phyloP scores from a whole-genome alignment of 495 filamentous ascomycete genomes.

The Copromyces sp. region DNA sequence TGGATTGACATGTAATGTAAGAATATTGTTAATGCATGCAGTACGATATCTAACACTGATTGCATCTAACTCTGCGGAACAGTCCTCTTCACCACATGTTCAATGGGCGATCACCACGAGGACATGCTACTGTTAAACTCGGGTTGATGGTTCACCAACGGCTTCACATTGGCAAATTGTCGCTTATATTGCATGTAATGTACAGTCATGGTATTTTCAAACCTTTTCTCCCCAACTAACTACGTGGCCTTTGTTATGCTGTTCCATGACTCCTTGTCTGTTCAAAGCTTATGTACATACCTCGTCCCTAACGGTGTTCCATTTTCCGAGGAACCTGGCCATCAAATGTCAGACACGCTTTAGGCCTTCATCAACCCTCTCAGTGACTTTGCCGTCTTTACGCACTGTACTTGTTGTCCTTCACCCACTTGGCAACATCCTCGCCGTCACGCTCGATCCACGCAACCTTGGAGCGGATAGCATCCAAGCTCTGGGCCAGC shows the following conservation, averaged over 20 bases:
- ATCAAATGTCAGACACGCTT: constrained; percentile 9
- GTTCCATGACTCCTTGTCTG: not conserved
- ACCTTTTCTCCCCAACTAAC: not conserved
- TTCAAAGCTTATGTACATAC: not conserved
- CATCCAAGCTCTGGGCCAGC: constrained; percentile 52
- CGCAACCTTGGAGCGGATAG: constrained; percentile 47
- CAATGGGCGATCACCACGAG: not conserved
- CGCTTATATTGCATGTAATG: not conserved
- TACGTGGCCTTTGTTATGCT: not conserved
- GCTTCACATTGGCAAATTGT: not conserved
- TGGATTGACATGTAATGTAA: too few species aligned
- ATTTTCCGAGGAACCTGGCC: constrained; percentile 1
- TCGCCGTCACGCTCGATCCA: constrained; percentile 49
- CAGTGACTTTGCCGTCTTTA: constrained; percentile 1
- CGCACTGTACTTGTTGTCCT: constrained; percentile 26
- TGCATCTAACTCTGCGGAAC: not conserved
- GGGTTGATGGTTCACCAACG: not conserved
- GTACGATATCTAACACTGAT: not conserved
- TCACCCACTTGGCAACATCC: constrained; percentile 45
- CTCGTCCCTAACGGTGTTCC: not conserved
- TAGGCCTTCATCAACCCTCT: not conserved
- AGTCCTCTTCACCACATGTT: not conserved
- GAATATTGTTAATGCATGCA: too few species aligned
- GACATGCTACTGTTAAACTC: not conserved
- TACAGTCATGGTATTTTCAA: not conserved